Evolutionary conservation across 2,329 filamentous ascomycete species (phyloP), one percentile per base, ranked within the genome.

Genomic region (Epichloe gansuensis): DNA sequence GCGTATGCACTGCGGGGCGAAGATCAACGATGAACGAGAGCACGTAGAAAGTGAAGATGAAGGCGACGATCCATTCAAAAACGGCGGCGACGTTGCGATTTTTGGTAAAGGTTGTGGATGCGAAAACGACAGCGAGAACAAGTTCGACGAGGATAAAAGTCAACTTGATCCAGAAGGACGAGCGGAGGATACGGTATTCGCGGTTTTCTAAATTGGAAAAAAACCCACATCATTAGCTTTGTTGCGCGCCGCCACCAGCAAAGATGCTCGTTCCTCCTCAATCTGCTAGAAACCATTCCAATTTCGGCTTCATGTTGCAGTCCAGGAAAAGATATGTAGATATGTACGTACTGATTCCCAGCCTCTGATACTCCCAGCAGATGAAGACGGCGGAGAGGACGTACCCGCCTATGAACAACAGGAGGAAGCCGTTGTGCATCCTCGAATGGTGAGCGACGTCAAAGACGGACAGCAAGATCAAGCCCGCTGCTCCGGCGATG

Each of bases 21-120:
- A 98, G 81, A 70, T 98, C 91, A 65, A 96, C 76, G 62, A 85
- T 78, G 73, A 95, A 97, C 56, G 85, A 89, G 57, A 91, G 78
- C 56, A 94, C 76, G 71, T 95, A 97, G 63, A 91, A 85, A 51
- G 86, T 88, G 71, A 91, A 96, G 63, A 95, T 75, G 63, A 95
- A 82, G 35, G 89, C 81, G 58, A 96, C 82, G 55, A 81, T 65
- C 81, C 81, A 84, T 71, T 97, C 91, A 35, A 96, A 68, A 50
- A 94, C 72, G 5, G 90, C 93, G 41, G 84, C 88, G 1, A 72
- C 69, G 67, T 93, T 85, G 60, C 75, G 77, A 25, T 74, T 62
- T 8, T 69, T 55, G 3, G 65, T 68, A 41, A 70, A 74, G 38
- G 74, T 76, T 52, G 73, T 74, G 4, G 81, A 74, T 23, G 75